These are phyloP conservation scores for Aegilops umbellulata DNA, from an alignment of 176 grass and related monocot genomes.

Conservation along the genomic window DNA sequence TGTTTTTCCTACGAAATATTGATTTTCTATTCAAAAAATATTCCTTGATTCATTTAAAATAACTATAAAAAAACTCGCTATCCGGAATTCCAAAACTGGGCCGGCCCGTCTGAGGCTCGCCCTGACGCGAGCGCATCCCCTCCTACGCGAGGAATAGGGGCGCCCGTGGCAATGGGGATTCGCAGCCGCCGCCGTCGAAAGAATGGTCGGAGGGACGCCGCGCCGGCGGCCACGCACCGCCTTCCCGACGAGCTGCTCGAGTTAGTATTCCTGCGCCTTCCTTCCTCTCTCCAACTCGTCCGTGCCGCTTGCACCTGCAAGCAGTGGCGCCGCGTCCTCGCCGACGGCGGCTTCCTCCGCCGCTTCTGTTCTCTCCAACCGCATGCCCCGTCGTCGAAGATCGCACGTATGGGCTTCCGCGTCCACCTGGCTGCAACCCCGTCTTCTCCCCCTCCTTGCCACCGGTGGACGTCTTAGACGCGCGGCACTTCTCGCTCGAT, in stretches of 20 bases:
- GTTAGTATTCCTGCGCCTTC: neutral
- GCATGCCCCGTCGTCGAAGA: neutral
- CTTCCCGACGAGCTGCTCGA: neutral
- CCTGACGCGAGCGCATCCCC: no score
- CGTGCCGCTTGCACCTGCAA: neutral
- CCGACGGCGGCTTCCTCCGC: neutral
- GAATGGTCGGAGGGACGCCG: neutral
- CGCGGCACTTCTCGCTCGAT: no score
- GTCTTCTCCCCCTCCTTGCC: neutral
- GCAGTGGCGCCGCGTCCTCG: neutral
- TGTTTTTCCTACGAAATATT: no score
- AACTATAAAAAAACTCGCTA: no score
- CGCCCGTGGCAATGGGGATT: no score
- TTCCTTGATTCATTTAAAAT: neutral
- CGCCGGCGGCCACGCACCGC: neutral
- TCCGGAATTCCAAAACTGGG: no score
- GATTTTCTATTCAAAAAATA: neutral
- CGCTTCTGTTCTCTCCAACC: neutral
- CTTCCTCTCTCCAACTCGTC: neutral
- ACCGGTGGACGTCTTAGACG: neutral
- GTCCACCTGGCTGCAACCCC: neutral
- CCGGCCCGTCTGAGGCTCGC: no score
- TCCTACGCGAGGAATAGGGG: no score
- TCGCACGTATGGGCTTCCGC: neutral
- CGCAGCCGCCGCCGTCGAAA: neutral